phyloP scores from a whole-genome alignment of 2,329 filamentous ascomycete species.

The Sporothrix schenckii region DNA sequence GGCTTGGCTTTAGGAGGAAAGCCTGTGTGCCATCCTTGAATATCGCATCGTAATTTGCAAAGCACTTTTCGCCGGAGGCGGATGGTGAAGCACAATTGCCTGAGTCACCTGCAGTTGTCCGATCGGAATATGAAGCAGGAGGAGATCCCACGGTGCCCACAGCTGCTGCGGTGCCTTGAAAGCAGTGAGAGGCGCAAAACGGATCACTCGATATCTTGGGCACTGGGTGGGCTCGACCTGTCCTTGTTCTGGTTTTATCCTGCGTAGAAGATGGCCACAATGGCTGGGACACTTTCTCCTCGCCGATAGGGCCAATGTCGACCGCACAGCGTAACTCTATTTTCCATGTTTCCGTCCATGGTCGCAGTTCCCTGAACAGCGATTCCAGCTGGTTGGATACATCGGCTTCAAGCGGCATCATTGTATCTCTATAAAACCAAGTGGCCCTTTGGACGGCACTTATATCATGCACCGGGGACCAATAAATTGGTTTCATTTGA shows the following conservation, averaged over 20 bases:
- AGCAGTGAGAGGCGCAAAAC: conserved; percentile 63
- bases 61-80: conserved; percentile 55
- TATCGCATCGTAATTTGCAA: conserved; percentile 78
- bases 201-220: conserved; percentile 56
- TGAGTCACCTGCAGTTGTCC: too few species aligned
- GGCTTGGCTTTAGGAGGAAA: conserved; percentile 81
- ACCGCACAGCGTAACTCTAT: conserved; percentile 90
- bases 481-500: conserved; percentile 96
- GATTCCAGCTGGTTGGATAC: conserved; percentile 91
- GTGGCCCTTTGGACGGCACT: conserved; percentile 81
- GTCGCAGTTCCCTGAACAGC: conserved; percentile 83
- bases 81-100: conserved; percentile 45
- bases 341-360: conserved; percentile 89
- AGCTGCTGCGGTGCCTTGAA: conserved; percentile 60
- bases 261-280: conserved; percentile 70
- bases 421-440: conserved; percentile 96
- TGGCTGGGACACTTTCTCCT: conserved; percentile 84
- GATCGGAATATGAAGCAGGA: neutral
- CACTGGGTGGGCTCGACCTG: conserved; percentile 40
- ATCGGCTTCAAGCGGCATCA: conserved; percentile 81
- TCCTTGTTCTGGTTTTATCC: conserved; percentile 43
- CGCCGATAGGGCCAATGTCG: conserved; percentile 84
- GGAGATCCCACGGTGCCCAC: conserved; percentile 52
- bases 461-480: conserved; percentile 90
- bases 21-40: conserved; percentile 78